Conservation (phyloP, 2,329 filamentous ascomycete species). For the Chlorencoelia australis region DNA sequence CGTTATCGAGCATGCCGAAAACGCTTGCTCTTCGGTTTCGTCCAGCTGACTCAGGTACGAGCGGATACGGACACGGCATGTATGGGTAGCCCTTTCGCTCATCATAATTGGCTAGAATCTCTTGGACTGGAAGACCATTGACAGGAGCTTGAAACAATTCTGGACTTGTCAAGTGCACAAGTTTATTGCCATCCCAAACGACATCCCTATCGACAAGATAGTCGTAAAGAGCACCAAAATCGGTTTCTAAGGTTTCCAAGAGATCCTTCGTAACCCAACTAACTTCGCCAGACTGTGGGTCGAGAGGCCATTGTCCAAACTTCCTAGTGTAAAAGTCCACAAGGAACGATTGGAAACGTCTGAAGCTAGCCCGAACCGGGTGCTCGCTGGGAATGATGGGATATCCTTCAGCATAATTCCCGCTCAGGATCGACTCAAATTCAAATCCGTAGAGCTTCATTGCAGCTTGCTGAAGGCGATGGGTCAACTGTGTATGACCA, state of each 20-base stretch:
- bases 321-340: conserved; percentile 43
- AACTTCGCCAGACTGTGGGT: conserved; percentile 32
- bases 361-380: conserved; percentile 48
- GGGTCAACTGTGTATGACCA: too few species aligned
- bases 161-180: conserved; percentile 39
- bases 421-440: too few species aligned
- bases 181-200: conserved; percentile 58
- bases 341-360: conserved; percentile 52
- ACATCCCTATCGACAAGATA: conserved; percentile 60
- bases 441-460: too few species aligned
- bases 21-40: too few species aligned
- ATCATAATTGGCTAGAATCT: conserved; percentile 57
- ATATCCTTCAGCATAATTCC: too few species aligned
- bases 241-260: conserved; percentile 46
- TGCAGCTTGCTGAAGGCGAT: too few species aligned
- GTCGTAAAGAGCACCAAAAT: conserved; percentile 61
- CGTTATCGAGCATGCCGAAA: conserved; percentile 22
- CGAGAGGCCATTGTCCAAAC: conserved; percentile 54
- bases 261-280: conserved; percentile 53
- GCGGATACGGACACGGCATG: conserved; percentile 56
- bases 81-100: conserved; percentile 52
- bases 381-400: too few species aligned
- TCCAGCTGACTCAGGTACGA: conserved; percentile 52
- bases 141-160: conserved; percentile 39
- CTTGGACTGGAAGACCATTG: conserved; percentile 50